These are phyloP conservation scores for Hypoxylon sp. DNA, from an alignment of 2,329 filamentous ascomycete genomes.

Conservation along the genomic window DNA sequence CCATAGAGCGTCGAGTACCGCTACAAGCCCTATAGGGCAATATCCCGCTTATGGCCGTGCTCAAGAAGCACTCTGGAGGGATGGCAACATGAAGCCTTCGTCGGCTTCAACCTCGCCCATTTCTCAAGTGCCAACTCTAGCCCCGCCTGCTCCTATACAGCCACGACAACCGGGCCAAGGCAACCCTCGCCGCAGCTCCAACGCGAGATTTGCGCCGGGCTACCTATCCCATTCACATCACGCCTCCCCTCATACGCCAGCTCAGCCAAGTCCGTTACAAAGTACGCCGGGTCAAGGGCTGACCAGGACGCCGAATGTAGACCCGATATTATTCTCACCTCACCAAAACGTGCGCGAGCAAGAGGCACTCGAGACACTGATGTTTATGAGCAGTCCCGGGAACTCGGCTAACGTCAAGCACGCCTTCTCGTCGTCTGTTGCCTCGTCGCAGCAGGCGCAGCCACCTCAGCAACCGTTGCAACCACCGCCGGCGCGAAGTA, in stretches of 20 bases:
- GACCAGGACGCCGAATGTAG: slow-evolving; percentile 50
- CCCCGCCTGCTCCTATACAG: slow-evolving; percentile 63
- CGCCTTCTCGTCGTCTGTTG: slow-evolving; percentile 51
- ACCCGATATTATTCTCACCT: slow-evolving; percentile 70
- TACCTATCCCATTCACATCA: slow-evolving; percentile 60
- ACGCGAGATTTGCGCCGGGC: slow-evolving; percentile 57
- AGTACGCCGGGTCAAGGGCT: slow-evolving; percentile 47
- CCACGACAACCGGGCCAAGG: slow-evolving; percentile 53
- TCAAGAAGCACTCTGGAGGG: slow-evolving; percentile 57
- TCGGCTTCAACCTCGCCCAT: slow-evolving; percentile 51
- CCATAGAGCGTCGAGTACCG: slow-evolving; percentile 46
- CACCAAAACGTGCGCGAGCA: slow-evolving; percentile 77
- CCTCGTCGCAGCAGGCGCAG: slow-evolving; percentile 48
- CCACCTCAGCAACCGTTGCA: slow-evolving; percentile 49
- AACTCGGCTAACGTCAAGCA: slow-evolving; percentile 72
- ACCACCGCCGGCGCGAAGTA: slow-evolving; percentile 46
- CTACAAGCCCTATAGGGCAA: slow-evolving; percentile 41
- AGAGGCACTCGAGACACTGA: slow-evolving; percentile 79
- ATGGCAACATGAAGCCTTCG: slow-evolving; percentile 49
- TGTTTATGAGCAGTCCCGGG: slow-evolving; percentile 83
- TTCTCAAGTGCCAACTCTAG: slow-evolving; percentile 52
- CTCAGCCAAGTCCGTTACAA: slow-evolving; percentile 52
- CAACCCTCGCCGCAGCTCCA: slow-evolving; percentile 60
- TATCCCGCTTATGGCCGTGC: slow-evolving; percentile 42
- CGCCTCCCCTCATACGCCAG: slow-evolving; percentile 53